phyloP scores from a whole-genome alignment of 169 alveolate species.

The Plasmodium ovale region DNA sequence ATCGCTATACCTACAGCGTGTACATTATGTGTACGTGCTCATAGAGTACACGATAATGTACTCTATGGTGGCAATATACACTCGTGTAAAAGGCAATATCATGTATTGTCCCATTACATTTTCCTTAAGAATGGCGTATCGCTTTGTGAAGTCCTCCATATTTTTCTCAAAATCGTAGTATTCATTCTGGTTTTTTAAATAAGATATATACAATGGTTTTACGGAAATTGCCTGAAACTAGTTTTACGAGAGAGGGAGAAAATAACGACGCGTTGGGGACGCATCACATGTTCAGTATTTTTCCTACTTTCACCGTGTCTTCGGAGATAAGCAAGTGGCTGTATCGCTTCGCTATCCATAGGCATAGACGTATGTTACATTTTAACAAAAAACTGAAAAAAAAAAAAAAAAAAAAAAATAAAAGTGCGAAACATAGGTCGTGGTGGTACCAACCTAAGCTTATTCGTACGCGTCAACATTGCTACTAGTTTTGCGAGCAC shows the following conservation, averaged over 20 bases:
- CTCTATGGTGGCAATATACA: not conserved
- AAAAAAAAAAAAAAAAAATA: not conserved
- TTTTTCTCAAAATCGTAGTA: conserved; percentile 44
- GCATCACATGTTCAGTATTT: too few species aligned
- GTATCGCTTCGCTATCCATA: conserved; percentile 42
- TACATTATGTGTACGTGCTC: not conserved
- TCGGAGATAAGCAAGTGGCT: conserved; percentile 51
- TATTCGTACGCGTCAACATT: too few species aligned
- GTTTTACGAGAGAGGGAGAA: too few species aligned
- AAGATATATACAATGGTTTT: too few species aligned
- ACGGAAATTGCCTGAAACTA: too few species aligned
- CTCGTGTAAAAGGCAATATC: not conserved
- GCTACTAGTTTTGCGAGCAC: too few species aligned
- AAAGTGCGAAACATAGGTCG: not conserved
- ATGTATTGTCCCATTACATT: conserved; percentile 18
- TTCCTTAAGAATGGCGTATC: conserved; percentile 43
- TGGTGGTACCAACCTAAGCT: too few species aligned
- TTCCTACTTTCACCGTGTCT: conserved; percentile 35
- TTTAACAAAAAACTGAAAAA: conserved; percentile 54
- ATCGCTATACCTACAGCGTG: not conserved
- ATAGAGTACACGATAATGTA: not conserved
- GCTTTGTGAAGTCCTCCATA: conserved; percentile 25
- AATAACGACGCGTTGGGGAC: too few species aligned
- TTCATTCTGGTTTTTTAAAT: conserved; percentile 48
- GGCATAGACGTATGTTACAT: conserved; percentile 49